Base-by-base conservation (phyloP, 2,329 filamentous ascomycete genomes). In the Hymenoscyphus albidus region DNA sequence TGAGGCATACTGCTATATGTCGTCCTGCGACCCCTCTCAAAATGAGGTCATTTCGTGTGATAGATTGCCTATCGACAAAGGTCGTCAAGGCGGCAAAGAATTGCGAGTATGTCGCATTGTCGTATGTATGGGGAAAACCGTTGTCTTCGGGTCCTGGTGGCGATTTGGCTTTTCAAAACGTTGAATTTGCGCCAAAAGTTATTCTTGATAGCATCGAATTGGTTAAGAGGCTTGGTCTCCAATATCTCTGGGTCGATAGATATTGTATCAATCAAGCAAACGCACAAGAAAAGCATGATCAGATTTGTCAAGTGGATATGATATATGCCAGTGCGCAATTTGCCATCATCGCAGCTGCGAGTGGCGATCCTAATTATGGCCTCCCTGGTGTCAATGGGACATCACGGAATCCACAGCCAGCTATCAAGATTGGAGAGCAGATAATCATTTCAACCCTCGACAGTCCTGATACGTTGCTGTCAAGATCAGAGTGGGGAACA, bases 221-320 rank as follows among this genome's bases (percentile, higher is more conserved):
- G 14, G 70, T 68, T 0, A 57, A 56, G n/a, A 60, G 38, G 5
- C 63, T 76, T 2, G 66, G 69, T 1, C 64, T 67, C 16, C 61
- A 64, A 16, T 74, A 73, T 60, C 63, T 76, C 1, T 76, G 73
- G 74, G 65, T 76, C 3, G 74, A 76, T 59, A 59, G 68, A 42
- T 73, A 73, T 59, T 76, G 74, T 58, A 74, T 76, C 18, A 58
- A 68, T 22, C 71, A 74, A 48, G n/a, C 55, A 12, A 22, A 67
- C 38, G 13, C 18, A 10, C 40, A 63, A 38, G 64, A 72, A 10
- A 67, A 64, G 44, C 16, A 63, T 10, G 10, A 44, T 9, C 63
- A 63, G 54, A 44, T 67, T 38, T 38, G 35, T 51, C 40, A 54
- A 39, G 75, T 76, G 74, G 56, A 66, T 42, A 14, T 62, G 1